Base-by-base conservation (phyloP, 257 asterid genomes). In the Cordia subcordata region DNA sequence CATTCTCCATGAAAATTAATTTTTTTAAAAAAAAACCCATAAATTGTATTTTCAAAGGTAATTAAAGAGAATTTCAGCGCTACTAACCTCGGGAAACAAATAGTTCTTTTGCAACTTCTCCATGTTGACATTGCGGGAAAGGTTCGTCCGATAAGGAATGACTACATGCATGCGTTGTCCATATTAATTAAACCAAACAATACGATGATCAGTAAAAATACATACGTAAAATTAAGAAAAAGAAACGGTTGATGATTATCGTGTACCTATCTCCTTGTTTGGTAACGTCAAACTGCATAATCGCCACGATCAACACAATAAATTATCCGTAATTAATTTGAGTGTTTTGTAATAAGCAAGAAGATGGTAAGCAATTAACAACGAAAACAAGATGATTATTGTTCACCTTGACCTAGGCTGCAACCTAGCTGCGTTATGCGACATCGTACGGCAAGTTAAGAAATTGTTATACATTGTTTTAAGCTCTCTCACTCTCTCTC, bases 11-110 rank as follows among this genome's bases (percentile, higher is more conserved):
- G 35, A 27, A 3, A 27, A 27, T 6, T 1, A 27, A 27, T 6
- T 1, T 27, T 1, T 3, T 27, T 27, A 27, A 27, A 27, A 27
- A 27, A 27, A 27, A 27, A 27, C 35, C 35, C 35, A 27, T 27
- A 6, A 27, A 1, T 27, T 27, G 35, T 6, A 27, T 27, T 32
- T 35, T 17, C 39, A 40, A 10, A 13, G 14, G 4, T 5, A 21
- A 14, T n/a, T n/a, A n/a, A 23, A 47, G 3, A n/a, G 16, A 5
- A 8, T 1, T 8, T 16, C 16, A 20, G 11, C 16, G 39, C 11
- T 9, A 60, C 74, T 49, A 60, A 88, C 97, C 97, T 89, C 95
- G 0, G 97, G 97, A 77, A 90, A 90, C 68, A 90, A 77, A 63
- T 77, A 87, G 64, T 90, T 87, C 68, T 67, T 72, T 64, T 80